Percentiles rank a stretch among this genome's conserved stretches.
phyloP scores from a whole-genome alignment of 371 early-diverging fungal genomes.

The Apophysomyces elegans region DNA sequence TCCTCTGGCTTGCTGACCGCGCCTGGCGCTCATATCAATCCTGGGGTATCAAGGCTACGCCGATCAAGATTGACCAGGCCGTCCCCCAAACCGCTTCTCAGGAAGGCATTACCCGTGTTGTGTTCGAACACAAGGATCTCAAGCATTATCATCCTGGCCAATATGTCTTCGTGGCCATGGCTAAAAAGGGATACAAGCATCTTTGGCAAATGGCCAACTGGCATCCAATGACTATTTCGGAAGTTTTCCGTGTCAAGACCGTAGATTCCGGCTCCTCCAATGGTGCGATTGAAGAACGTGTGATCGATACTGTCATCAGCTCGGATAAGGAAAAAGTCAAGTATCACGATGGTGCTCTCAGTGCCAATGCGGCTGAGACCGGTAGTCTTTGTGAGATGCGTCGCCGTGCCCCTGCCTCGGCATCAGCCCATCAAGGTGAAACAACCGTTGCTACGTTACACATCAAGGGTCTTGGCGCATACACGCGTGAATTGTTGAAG shows the following conservation, averaged over 20 bases:
- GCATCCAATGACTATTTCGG: conserved; percentile 54
- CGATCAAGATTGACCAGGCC: conserved; percentile 31
- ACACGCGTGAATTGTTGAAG: conserved; percentile 30
- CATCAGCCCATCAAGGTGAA: conserved; percentile 8
- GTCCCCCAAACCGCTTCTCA: conserved; percentile 24
- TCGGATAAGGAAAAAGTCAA: conserved; percentile 15
- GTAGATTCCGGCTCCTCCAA: conserved; percentile 5
- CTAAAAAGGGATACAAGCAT: conserved; percentile 21
- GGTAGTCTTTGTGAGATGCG: conserved; percentile 17
- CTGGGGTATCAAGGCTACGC: conserved; percentile 29
- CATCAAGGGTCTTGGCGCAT: conserved; percentile 47
- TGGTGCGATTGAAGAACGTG: neutral
- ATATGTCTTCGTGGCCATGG: conserved; percentile 46
- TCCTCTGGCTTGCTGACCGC: conserved; percentile 49
- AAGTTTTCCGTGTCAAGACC: conserved; percentile 28
- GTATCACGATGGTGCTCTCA: neutral
- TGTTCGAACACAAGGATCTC: conserved; percentile 39
- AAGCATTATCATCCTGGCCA: conserved; percentile 46
- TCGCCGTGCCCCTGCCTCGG: conserved; percentile 15
- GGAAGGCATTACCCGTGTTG: conserved; percentile 41
- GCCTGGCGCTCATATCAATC: conserved; percentile 45
- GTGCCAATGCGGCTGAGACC: conserved; percentile 1
- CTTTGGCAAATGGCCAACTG: conserved; percentile 39
- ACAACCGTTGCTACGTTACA: conserved; percentile 37
- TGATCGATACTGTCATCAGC: neutral